Evolutionary conservation across 257 asterid species (phyloP).

Genomic region (Vinca minor): DNA sequence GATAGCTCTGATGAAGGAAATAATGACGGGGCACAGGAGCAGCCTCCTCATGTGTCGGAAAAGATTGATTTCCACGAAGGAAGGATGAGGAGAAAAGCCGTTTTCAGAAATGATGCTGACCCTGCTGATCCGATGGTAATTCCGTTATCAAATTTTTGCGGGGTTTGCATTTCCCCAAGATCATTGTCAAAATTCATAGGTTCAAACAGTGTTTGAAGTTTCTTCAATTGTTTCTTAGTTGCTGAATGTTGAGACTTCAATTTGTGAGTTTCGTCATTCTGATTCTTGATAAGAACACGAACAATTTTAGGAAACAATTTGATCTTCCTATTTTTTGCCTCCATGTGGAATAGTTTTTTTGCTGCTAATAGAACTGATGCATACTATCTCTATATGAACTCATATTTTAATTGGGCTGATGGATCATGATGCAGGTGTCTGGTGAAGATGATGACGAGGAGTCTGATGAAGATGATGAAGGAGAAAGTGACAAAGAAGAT

Average conservation of each 20-base stretch:
- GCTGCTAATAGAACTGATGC: constrained; percentile 9
- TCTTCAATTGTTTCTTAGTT: neutral
- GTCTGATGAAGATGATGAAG: constrained; percentile 35
- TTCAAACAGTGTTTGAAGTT: neutral
- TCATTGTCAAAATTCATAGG: neutral
- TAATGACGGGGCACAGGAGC: constrained; percentile 27
- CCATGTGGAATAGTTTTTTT: neutral
- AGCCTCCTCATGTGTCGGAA: constrained; percentile 38
- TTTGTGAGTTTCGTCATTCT: no score
- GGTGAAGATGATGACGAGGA: constrained; percentile 45
- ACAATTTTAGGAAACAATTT: neutral
- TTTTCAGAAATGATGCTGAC: constrained; percentile 57
- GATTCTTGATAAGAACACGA: neutral
- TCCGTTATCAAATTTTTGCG: constrained; percentile 4
- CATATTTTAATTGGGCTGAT: constrained; percentile 1
- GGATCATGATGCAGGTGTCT: constrained; percentile 29
- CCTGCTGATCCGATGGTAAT: constrained; percentile 41
- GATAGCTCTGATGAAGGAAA: constrained; percentile 50
- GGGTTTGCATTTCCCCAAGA: no score
- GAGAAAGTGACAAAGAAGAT: constrained; percentile 14
- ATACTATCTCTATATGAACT: neutral
- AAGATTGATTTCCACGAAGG: constrained; percentile 59
- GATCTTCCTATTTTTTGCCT: neutral
- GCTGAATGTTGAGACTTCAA: neutral
- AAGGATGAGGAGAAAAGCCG: constrained; percentile 89